Evolutionary conservation across 257 asterid species (phyloP), one percentile per base, ranked within the genome.

Genomic region (Haberlea rhodopensis): DNA sequence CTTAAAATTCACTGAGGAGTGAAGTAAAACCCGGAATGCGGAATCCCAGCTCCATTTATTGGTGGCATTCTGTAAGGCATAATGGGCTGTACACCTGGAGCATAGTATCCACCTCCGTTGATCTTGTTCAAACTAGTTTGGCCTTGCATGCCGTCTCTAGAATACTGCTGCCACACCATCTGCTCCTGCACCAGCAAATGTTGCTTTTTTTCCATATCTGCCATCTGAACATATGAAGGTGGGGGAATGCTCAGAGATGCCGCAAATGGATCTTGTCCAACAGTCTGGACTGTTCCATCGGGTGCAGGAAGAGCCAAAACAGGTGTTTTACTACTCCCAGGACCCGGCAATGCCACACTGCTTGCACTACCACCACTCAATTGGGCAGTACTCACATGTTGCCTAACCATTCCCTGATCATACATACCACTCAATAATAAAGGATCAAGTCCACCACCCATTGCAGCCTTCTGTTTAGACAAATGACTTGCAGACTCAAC

Each of bases 191-290:
- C 75, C 15, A 89, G 70, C 31, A 86, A 46, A 10, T 84, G 89
- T 71, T 89, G 92, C 76, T 89, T 89, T 80, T 86, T 84, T 72
- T 89, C 90, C 90, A 89, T 81, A 57, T 86, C 95, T 1, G 95
- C 80, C 88, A 89, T 89, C 76, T 89, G 95, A 59, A 89, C 96
- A 25, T 84, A 86, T 0, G 96, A 63, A 22, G 96, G 96, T 0
- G 95, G 96, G 0, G 96, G 87, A 29, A 89, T 28, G 71, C 60
- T 71, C 66, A 79, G 69, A 55, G 96, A 89, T 0, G 96, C 95
- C 0, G 96, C 85, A n/a, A 89, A 89, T 10, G 96, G 96, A 71
- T 89, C 95, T 72, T 63, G 77, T 7, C 87, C 89, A 18, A 86
- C 88, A 3, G 88, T 29, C 77, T 78, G 81, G 25, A 88, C 75